Conservation (phyloP, 345 rosid species). For the Salix brachista region DNA sequence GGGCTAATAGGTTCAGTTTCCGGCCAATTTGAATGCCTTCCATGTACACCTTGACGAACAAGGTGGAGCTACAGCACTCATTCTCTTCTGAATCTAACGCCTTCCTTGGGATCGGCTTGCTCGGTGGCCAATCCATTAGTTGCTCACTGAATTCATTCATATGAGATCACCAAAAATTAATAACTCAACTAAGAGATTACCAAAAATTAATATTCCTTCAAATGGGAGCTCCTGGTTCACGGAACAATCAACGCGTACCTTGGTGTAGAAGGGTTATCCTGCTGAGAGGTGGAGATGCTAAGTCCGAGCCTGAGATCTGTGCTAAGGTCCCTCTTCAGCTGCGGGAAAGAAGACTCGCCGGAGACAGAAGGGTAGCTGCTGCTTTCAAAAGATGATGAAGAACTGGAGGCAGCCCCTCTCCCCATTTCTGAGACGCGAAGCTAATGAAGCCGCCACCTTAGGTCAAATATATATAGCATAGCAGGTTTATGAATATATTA, state of each 20-base stretch:
- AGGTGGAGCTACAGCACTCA: slow-evolving; percentile 63
- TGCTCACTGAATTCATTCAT: slow-evolving; percentile 30
- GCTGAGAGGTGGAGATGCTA: slow-evolving; percentile 40
- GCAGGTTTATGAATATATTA: not conserved
- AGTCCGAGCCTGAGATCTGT: slow-evolving; percentile 83
- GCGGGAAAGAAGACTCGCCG: slow-evolving; percentile 23
- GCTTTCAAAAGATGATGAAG: slow-evolving; percentile 63
- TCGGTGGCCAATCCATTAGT: slow-evolving; percentile 37
- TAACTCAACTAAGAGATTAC: not conserved
- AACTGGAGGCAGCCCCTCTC: slow-evolving; percentile 44
- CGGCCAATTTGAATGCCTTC: slow-evolving; percentile 97
- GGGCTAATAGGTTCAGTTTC: slow-evolving; percentile 72
- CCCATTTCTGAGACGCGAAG: slow-evolving; percentile 41
- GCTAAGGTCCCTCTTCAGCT: slow-evolving; percentile 37
- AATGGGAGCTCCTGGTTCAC: not conserved
- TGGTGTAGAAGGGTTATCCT: slow-evolving; percentile 19
- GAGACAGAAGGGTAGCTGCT: slow-evolving; percentile 37
- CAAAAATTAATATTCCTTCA: not conserved
- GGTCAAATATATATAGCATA: slow-evolving; percentile 27
- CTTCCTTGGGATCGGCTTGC: slow-evolving; percentile 19
- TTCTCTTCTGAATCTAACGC: slow-evolving; percentile 46
- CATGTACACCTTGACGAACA: slow-evolving; percentile 92
- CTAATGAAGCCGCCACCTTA: slow-evolving; percentile 60
- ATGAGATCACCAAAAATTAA: not conserved
- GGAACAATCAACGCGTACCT: slow-evolving; percentile 13